Base-by-base conservation (phyloP, 345 rosid genomes). In the Tarenaya hassleriana region DNA sequence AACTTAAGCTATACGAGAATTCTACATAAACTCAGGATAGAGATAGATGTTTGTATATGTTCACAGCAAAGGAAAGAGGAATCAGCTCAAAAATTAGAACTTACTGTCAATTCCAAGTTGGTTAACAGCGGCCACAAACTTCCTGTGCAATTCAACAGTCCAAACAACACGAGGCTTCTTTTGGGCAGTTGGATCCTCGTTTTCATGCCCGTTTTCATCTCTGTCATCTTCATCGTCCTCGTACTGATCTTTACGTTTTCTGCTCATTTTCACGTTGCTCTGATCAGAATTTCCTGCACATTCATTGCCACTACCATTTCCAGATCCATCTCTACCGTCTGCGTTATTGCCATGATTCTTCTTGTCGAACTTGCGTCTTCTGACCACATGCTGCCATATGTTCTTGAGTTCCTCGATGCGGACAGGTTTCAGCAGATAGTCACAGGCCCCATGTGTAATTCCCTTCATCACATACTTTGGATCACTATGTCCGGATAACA, bases 341-440 rank as follows among this genome's bases (percentile, higher is more conserved):
- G 52, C 69, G 20, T 65, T 60, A 37, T 68, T 56, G 41, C 58
- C 54, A 44, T 69, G 61, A 35, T 43, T 60, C 34, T 72, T 82
- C 76, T 75, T 75, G 3, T 69, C 66, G 29, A 62, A 14, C 48
- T 75, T 85, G 71, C 61, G 77, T 64, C 69, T 83, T 73, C 98
- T 74, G 42, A 85, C 72, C 2, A 92, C 82, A 68, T 92, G 99
- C 62, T 92, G 99, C 95, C 95, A 92, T 66, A 92, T 88, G 73
- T 88, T 92, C 60, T 81, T 80, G 42, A 88, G 67, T 75, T 83
- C 95, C 76, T 92, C 95, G 17, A 83, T 63, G 65, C 97, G 77
- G 57, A 88, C 87, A 5, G 99, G 99, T 63, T 92, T 92, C 41
- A 88, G 64, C 66, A 92, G 62, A 75, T 92, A 92, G 47, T 88